These are phyloP conservation scores for Candida corydali DNA, from an alignment of 805 yeast genomes.

Conservation along the genomic window DNA sequence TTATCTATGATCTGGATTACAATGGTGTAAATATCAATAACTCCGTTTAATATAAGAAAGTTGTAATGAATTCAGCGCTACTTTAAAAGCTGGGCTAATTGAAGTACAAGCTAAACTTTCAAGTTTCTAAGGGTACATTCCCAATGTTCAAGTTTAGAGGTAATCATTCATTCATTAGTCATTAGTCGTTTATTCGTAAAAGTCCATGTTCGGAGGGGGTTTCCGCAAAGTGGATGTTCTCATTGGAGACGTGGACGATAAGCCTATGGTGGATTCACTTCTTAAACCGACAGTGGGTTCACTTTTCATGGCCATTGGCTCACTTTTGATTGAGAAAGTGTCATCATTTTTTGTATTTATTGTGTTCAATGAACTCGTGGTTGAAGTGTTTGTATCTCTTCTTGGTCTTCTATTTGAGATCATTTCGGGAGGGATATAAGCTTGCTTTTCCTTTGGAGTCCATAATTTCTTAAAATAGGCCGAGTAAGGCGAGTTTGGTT, in stretches of 20 bases:
- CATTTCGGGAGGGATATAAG: conserved; percentile 59
- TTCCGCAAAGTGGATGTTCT: conserved; percentile 4
- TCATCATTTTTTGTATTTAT: conserved; percentile 10
- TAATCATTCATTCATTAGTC: neutral
- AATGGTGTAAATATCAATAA: too few relatives aligned
- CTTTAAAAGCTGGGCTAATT: too few relatives aligned
- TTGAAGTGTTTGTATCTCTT: conserved; percentile 6
- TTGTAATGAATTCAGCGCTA: too few relatives aligned
- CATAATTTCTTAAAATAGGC: conserved; percentile 56
- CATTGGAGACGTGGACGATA: conserved; percentile 5
- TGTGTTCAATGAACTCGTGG: neutral
- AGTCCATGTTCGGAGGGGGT: conserved; percentile 7
- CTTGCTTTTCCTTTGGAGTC: conserved; percentile 10
- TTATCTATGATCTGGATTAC: conserved; percentile 27
- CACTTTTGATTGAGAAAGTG: conserved; percentile 7
- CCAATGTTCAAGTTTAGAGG: too few relatives aligned
- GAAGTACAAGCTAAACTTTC: too few relatives aligned
- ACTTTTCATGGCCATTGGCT: conserved; percentile 6
- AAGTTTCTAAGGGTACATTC: too few relatives aligned
- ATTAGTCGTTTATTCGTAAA: neutral
- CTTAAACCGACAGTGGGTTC: neutral
- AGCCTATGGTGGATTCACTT: conserved; percentile 8
- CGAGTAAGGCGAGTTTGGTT: neutral
- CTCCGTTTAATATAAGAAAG: too few relatives aligned
- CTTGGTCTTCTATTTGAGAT: conserved; percentile 50